Evolutionary conservation across 129 eudicot genomes (phyloP).

Genomic region (Scalesia atractyloides): DNA sequence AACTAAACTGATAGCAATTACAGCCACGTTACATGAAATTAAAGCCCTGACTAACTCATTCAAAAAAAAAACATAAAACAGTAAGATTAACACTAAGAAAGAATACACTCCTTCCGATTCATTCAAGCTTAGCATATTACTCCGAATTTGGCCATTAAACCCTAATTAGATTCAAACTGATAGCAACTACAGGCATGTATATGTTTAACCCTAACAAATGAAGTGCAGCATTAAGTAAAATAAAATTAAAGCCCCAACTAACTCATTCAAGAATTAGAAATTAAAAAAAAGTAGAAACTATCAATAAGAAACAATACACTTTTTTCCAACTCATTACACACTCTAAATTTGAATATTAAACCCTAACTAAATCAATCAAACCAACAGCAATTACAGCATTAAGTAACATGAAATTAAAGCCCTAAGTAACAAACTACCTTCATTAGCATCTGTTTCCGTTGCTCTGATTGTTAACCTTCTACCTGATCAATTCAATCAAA

Average conservation of each 20-base stretch:
- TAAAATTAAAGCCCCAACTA: too few species aligned
- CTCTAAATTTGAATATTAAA: too few species aligned
- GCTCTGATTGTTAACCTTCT: conserved; percentile 68
- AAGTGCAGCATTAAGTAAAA: too few species aligned
- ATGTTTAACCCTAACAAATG: too few species aligned
- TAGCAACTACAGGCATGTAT: background rate
- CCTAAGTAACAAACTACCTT: conserved; percentile 46
- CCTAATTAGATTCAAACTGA: conserved; percentile 4
- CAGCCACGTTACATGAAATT: too few species aligned
- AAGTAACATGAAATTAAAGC: conserved; percentile 15
- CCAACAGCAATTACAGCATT: background rate
- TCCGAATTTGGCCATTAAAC: background rate
- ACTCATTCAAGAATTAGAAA: too few species aligned
- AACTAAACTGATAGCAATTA: too few species aligned
- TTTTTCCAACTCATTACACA: too few species aligned
- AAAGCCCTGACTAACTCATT: background rate
- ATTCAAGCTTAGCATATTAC: background rate
- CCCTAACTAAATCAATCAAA: background rate
- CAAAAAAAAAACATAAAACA: background rate
- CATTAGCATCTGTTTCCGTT: conserved; percentile 85
- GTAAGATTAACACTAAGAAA: conserved; percentile 11
- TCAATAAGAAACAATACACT: too few species aligned
- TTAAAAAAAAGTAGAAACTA: too few species aligned
- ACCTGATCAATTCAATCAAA: conserved; percentile 38
- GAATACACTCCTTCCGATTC: background rate